A percentile compares a stretch with the other conserved stretches of the same genome.
Evolutionary conservation across 257 asterid species (phyloP).

Genomic region (Solanum lycopersicoides): DNA sequence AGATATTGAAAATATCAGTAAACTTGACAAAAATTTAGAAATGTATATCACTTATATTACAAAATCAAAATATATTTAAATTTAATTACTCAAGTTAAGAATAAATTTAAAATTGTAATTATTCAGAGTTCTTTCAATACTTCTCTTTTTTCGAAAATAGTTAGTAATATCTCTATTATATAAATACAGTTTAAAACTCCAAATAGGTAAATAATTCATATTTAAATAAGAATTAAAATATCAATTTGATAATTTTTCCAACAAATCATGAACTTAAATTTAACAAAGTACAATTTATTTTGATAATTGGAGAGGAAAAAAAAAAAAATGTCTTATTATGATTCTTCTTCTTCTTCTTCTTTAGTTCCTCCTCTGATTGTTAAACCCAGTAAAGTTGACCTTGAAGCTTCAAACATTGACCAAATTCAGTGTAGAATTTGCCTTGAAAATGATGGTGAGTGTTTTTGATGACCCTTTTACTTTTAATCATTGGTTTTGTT

Average conservation of each 20-base stretch:
- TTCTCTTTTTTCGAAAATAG: neutral
- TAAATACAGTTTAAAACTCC: neutral
- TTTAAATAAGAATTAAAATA: neutral
- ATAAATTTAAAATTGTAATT: too few species aligned
- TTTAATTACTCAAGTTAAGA: too few species aligned
- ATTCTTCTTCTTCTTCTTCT: slow-evolving; percentile 38
- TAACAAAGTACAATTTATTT: neutral
- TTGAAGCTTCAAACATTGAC: slow-evolving; percentile 83
- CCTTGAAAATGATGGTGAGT: slow-evolving; percentile 77
- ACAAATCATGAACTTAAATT: neutral
- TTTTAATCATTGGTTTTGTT: neutral
- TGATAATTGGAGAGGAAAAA: neutral
- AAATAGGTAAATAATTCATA: neutral
- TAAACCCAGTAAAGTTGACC: slow-evolving; percentile 67
- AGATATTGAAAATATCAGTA: too few species aligned
- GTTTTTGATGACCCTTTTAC: neutral
- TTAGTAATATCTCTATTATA: too few species aligned
- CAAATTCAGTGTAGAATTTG: slow-evolving; percentile 98
- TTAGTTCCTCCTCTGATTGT: slow-evolving; percentile 53
- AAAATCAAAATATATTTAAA: too few species aligned
- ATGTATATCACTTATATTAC: too few species aligned
- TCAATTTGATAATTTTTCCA: neutral
- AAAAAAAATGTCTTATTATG: slow-evolving; percentile 48
- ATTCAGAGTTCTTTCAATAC: too few species aligned
- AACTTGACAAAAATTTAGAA: fast-evolving